Base-by-base conservation (phyloP, 2,329 filamentous ascomycete species). In the Talaromyces sp. region DNA sequence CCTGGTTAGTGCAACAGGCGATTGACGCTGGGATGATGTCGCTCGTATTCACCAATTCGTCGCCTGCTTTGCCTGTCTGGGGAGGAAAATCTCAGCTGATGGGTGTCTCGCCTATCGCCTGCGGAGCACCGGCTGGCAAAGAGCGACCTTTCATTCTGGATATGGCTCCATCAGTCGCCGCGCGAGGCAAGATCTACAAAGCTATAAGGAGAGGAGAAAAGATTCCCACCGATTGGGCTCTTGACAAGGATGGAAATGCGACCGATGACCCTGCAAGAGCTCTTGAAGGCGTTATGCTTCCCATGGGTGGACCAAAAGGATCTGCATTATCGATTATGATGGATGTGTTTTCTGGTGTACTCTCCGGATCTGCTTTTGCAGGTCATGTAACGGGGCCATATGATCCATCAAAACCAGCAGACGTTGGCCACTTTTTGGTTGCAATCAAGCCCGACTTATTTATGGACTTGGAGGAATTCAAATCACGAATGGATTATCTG, bases 291-390 rank as follows among this genome's bases (percentile, higher is more conserved):
- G 90, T 93, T 3, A 94, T 95, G 91, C 78, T 94, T 22, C 91
- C 91, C 0, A 93, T 95, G 89, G 91, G 91, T 2, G 91, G 92
- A 0, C 90, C 91, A 0, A 95, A 95, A 75, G 92, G 92, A 0
- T 91, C 89, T 2, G 92, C 85, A 0, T 75, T 95, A 47, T 81
- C 90, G 0, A 86, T 95, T 63, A 94, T 93, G 90, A 95, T 95
- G 92, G 91, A 95, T 73, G 89, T 96, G 2, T 94, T 95, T 73
- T 93, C 90, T 0, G 91, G 91, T 1, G 80, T 81, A n/a, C 70
- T 95, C 0, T 92, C 90, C 0, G 91, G 91, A 0, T 89, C 88
- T 37, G 90, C 90, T 0, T 95, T 92, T 76, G 92, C 90, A 0
- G 91, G 91, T 0, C 83, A 90, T 71, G 91, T 95, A 19, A 90